Evolutionary conservation across 2,329 filamentous ascomycete species (phyloP), one percentile per base, ranked within the genome.

Genomic region (Microdochium bolleyi): DNA sequence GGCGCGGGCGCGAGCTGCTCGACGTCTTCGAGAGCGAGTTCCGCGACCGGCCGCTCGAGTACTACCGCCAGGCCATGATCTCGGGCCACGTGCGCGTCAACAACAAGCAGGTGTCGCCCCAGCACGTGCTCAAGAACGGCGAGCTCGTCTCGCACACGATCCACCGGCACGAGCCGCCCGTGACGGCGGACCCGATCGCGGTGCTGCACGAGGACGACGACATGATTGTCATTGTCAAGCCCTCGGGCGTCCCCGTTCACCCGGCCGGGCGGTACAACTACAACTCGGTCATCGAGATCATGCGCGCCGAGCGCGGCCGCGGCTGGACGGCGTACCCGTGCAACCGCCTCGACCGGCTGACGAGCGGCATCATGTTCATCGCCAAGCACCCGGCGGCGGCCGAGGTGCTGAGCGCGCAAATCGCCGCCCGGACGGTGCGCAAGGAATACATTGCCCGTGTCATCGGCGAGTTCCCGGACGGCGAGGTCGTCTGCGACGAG

Each of bases 361-460:
- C 94, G 0, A 96, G 90, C 61, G 94, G 94, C 49, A 88, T 99
- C 66, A 97, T 99, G 92, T 99, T 99, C 68, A 85, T 99, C 61
- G 94, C 87, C 25, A 99, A 99, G 72, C 84, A 89, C 57, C 78
- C 85, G 37, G 82, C 84, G 62, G 89, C 88, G 0, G 92, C 94
- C 0, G 89, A 92, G 58, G 76, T 77, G 30, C 79, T 99, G 59
- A 84, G 85, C 52, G 73, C 78, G 44, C 88, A 96, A 68, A 89
- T 99, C 54, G 81, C 84, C 59, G 80, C 80, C 4, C 80, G 94
- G 34, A 92, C 87, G 0, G 89, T 99, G 37, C 85, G 90, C 61
- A 99, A 99, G 67, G 94, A 99, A 68, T 99, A 99, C 64, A 77
- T 99, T 24, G 92, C 92, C 2, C 81, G 94, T 38, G 94, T 97